Conservation (phyloP, 192 early-diverging fungal species). For the Coemansia sp. region DNA sequence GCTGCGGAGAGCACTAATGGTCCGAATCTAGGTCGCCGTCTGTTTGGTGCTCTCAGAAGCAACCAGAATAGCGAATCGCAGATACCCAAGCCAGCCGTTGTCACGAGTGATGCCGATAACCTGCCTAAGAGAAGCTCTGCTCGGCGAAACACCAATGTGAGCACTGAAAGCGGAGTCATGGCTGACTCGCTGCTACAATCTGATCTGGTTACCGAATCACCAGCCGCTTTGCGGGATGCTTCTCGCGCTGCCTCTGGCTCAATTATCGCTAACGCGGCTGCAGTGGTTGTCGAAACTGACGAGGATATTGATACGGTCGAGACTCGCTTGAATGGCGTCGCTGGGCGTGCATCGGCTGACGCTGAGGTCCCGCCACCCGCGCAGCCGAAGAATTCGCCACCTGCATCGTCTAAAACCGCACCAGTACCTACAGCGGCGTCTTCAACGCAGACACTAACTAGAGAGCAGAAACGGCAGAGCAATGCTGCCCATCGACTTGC, state of each 20-base stretch:
- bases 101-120: background rate
- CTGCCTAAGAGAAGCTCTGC: background rate
- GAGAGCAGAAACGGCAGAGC: slow-evolving; percentile 50
- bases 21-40: slow-evolving; percentile 39
- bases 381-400: slow-evolving; percentile 34
- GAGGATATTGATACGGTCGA: slow-evolving; percentile 19
- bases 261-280: background rate
- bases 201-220: background rate
- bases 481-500: slow-evolving; percentile 45
- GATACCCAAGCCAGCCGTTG: background rate
- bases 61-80: slow-evolving; percentile 23
- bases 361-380: slow-evolving; percentile 28
- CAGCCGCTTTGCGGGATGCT: background rate
- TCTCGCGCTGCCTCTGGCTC: background rate
- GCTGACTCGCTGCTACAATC: slow-evolving; percentile 3
- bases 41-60: slow-evolving; percentile 37
- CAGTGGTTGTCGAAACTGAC: background rate
- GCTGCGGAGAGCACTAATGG: slow-evolving; percentile 1
- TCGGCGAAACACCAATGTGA: slow-evolving; percentile 8
- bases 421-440: background rate
- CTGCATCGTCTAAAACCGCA: slow-evolving; percentile 8
- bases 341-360: background rate
- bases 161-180: background rate
- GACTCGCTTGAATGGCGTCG: background rate
- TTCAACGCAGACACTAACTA: slow-evolving; percentile 22